A percentile compares a stretch with the other conserved stretches of the same genome.
These are phyloP conservation scores for Oxytropis ochrocephala DNA, from an alignment of 306 rosid genomes.

Conservation along the genomic window DNA sequence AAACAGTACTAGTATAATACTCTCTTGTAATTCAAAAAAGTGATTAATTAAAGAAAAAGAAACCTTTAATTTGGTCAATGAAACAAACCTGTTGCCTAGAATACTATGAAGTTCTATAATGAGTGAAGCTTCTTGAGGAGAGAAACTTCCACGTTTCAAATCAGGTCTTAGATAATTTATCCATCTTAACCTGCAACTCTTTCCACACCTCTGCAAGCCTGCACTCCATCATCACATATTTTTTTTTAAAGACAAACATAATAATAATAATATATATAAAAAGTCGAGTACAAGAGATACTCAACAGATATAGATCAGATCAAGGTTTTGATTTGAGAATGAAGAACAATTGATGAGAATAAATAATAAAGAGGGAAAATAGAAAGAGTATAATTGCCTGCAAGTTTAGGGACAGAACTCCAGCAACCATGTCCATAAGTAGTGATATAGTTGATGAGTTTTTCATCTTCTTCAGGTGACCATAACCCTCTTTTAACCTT, in stretches of 20 bases:
- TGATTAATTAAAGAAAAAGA: not conserved
- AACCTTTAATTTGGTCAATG: no score
- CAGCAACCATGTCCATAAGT: conserved; percentile 95
- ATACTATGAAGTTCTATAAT: conserved; percentile 83
- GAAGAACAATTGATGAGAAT: no score
- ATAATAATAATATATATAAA: no score
- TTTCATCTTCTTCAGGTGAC: conserved; percentile 99
- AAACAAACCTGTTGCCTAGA: conserved; percentile 98
- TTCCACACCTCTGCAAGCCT: conserved; percentile 91
- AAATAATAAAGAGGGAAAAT: no score
- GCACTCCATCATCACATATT: no score
- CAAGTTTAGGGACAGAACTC: conserved; percentile 96
- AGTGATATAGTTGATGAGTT: conserved; percentile 81
- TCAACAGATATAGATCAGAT: no score
- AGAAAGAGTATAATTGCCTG: conserved; percentile 33
- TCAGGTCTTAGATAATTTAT: conserved; percentile 94
- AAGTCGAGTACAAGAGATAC: no score
- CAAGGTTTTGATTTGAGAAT: no score
- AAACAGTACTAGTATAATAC: not conserved
- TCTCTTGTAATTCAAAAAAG: not conserved
- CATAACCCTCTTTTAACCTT: conserved; percentile 95
- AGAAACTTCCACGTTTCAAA: conserved; percentile 90
- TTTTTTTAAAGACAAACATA: no score
- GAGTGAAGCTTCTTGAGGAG: conserved; percentile 89
- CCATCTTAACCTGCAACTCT: conserved; percentile 96